Conservation (phyloP, 805 yeast species). For the Dipodascopsis uninucleata region DNA sequence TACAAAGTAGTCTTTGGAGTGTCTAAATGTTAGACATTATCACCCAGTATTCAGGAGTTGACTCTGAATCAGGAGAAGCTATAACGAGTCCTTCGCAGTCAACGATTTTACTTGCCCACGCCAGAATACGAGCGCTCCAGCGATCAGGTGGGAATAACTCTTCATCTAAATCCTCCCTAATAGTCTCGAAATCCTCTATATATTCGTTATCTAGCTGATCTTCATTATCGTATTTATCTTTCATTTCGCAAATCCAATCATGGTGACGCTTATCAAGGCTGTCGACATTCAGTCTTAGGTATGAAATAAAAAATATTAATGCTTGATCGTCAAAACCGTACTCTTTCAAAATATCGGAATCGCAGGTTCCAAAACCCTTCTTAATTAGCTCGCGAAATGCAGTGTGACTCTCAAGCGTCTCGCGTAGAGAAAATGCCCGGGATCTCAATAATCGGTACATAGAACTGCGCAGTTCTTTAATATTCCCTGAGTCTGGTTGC, state of each 20-base stretch:
- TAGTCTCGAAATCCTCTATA: conserved; percentile 14
- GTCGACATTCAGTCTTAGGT: too few relatives aligned
- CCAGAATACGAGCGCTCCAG: conserved; percentile 12
- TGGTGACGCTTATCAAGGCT: conserved; percentile 3
- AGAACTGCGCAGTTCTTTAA: too few relatives aligned
- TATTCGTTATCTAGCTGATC: conserved; percentile 5
- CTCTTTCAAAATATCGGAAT: conserved; percentile 12
- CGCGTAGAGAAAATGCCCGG: too few relatives aligned
- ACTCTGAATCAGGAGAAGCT: not conserved
- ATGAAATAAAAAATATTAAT: conserved; percentile 13
- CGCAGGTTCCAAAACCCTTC: conserved; percentile 15
- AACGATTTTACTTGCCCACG: conserved; percentile 22
- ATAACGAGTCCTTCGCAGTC: conserved; percentile 15
- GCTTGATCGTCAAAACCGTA: conserved; percentile 18
- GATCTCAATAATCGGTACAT: too few relatives aligned
- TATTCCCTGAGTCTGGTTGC: too few relatives aligned
- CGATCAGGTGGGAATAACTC: conserved; percentile 4
- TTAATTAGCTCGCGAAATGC: too few relatives aligned
- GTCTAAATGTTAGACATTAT: too few relatives aligned
- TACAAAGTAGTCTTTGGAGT: too few relatives aligned
- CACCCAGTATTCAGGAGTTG: conserved; percentile 8
- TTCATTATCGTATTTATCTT: conserved; percentile 7
- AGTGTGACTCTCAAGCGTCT: too few relatives aligned
- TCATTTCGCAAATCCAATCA: conserved; percentile 9
- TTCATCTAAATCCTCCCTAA: conserved; percentile 3